Base-by-base conservation (phyloP, 2,329 filamentous ascomycete species). In the Dothideomycetes sp. region DNA sequence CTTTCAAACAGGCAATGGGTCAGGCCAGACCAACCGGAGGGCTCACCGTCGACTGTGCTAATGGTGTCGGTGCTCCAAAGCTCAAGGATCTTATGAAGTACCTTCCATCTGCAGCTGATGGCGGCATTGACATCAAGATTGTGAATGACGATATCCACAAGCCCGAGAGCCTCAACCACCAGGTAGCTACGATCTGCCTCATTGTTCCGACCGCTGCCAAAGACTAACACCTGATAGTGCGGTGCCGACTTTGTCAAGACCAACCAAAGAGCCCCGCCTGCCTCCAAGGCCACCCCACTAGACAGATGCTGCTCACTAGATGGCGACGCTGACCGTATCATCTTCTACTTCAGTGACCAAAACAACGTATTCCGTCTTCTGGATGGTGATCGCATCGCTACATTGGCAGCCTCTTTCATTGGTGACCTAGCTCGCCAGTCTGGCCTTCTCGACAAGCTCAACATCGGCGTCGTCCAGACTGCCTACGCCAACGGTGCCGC, bases 171-270 rank as follows among this genome's bases (percentile, higher is more conserved):
- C 69, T 98, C 50, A 98, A 98, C 63, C 75, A 84, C 19, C 85
- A 94, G 53, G 84, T 88, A 69, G 62, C 73, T 36, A n/a, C n/a
- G 17, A 10, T 18, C 14, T 34, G 3, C 33, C n/a, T 12, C 22
- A 2, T 31, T 11, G n/a, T 29, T 29, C 7, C 4, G 2, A 34
- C n/a, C 19, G 10, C 22, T 43, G 14, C 40, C 35, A 19, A 37
- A 4, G 7, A 39, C 39, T 53, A 47, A 58, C 46, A 29, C 44
- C 12, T 27, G 36, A 4, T 19, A 93, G 78, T 94, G 84, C 56
- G 91, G 91, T 61, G 91, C 91, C 56, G 91, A 98, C 64, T 96
- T 78, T 52, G 91, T 98, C 63, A 98, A 98, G 70, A 96, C 91
- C 14, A 86, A 86, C 64, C 91, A 98, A 68, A 79, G 87, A 47